A percentile compares a stretch with the other conserved stretches of the same genome.
Conservation (phyloP, 169 alveolate species). For the Plasmodium relictum region DNA sequence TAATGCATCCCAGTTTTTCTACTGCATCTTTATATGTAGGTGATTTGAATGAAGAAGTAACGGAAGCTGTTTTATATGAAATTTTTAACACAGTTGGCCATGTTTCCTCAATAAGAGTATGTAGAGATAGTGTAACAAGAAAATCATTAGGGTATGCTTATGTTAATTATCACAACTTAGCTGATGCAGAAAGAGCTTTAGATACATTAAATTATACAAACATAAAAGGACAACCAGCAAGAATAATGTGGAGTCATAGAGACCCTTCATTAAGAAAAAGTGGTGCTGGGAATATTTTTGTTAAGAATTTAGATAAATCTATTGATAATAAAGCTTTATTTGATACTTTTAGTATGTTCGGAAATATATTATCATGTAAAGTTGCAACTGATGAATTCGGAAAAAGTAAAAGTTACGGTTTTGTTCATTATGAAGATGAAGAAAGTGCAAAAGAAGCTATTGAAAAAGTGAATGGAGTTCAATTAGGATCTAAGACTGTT, state of each 20-base stretch:
- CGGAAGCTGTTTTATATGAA: constrained; percentile 95
- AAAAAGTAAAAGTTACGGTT: constrained; percentile 95
- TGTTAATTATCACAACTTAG: constrained; percentile 92
- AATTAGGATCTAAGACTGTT: constrained; percentile 92
- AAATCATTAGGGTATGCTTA: constrained; percentile 94
- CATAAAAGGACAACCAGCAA: constrained; percentile 94
- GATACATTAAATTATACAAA: constrained; percentile 94
- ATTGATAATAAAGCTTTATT: constrained; percentile 95
- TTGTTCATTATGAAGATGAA: constrained; percentile 95
- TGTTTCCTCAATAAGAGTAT: constrained; percentile 94
- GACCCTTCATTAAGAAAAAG: constrained; percentile 95
- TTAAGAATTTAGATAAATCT: constrained; percentile 94
- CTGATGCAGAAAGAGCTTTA: constrained; percentile 94
- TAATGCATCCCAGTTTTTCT: constrained; percentile 78
- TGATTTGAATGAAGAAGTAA: constrained; percentile 93
- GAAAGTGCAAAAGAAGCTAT: constrained; percentile 95
- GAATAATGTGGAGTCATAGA: constrained; percentile 95
- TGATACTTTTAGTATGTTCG: constrained; percentile 95
- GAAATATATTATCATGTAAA: constrained; percentile 95
- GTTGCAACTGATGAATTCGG: constrained; percentile 93
- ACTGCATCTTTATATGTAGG: constrained; percentile 95
- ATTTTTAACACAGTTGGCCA: constrained; percentile 95
- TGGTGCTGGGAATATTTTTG: constrained; percentile 95
- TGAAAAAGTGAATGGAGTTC: constrained; percentile 93
- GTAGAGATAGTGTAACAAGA: constrained; percentile 94